Base-by-base conservation (phyloP, 139 green algal genomes). In the Monoraphidium neglectum region DNA sequence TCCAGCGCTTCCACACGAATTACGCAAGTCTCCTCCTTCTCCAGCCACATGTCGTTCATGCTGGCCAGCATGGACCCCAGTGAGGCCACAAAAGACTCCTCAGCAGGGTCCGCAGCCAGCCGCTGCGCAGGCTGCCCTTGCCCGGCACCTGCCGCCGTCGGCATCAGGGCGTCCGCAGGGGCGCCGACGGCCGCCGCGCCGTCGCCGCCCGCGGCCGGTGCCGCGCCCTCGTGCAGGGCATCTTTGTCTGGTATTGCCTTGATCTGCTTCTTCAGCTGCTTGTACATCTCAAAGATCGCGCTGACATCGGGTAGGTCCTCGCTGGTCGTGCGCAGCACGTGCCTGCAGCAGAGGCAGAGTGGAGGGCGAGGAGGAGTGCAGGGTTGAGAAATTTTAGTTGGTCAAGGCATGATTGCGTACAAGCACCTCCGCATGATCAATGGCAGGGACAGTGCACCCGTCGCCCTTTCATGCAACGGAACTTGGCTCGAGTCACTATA, bases 11-110 rank as follows among this genome's bases (percentile, higher is more conserved):
- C 80, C 28, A 85, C 63, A 2, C 36, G 68, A 49, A 96, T 96
- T 4, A 96, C 84, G 24, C 63, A 77, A 4, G 89, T 78, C 57
- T 96, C 91, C 74, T 96, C 91, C 47, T 87, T 87, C 72, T 95
- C 90, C 35, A 96, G 76, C 64, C 93, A 96, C 28, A 70, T 57
- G 23, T 95, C 85, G 77, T 96, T 96, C 67, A 96, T 83, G 38
- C 85, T 49, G 47, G 82, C 65, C 15, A 96, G 76, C 30, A 90
- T 87, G 24, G 84, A 64, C 8, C 61, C 84, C 1, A 94, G 75
- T 0, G 78, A 77, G 24, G 53, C 46, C 0, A 90, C 69, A 72
- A 93, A 92, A 10, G 78, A 65, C 3, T 43, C 53, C 68, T 92
- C 84, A 65, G 87, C 72, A 4, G 36, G 68, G 10, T 79, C 74